These are phyloP conservation scores for Fusarium subtropicale DNA, from an alignment of 2,329 filamentous ascomycete genomes.

Conservation along the genomic window DNA sequence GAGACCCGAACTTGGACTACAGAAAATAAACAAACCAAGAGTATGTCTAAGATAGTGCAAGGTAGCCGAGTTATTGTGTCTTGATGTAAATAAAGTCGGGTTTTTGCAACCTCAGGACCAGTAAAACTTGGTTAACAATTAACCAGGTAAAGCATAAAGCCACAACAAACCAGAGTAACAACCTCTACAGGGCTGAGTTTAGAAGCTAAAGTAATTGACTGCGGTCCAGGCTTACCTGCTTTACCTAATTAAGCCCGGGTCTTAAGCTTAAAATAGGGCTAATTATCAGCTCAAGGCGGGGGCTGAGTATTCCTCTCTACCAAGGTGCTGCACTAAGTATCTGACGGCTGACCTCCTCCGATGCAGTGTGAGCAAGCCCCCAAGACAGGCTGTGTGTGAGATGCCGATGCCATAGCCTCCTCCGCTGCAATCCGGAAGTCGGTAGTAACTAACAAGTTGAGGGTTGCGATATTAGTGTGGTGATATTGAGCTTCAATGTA, in stretches of 20 bases:
- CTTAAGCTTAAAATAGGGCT: slow-evolving; percentile 40
- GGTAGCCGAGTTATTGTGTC: neutral
- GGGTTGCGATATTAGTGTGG: neutral
- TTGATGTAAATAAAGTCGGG: neutral
- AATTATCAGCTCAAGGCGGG: slow-evolving; percentile 20
- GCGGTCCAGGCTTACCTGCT: neutral
- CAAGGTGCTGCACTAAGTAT: too few relatives aligned
- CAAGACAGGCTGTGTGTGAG: slow-evolving; percentile 15
- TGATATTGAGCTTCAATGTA: neutral
- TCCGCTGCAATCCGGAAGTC: slow-evolving; percentile 24
- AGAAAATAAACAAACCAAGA: neutral
- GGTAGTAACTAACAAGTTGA: neutral
- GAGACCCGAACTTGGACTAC: neutral
- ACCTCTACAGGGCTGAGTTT: slow-evolving; percentile 7
- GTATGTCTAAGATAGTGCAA: neutral
- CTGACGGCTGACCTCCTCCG: slow-evolving; percentile 19
- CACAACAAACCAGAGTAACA: neutral
- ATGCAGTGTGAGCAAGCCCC: slow-evolving; percentile 24
- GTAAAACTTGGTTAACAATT: neutral
- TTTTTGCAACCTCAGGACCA: neutral
- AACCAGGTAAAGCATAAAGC: neutral
- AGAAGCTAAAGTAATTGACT: slow-evolving; percentile 3
- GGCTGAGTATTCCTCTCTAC: slow-evolving; percentile 13
- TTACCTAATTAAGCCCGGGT: slow-evolving; percentile 5
- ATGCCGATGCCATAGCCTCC: slow-evolving; percentile 24